These are phyloP conservation scores for Irpex sp. DNA, from an alignment of 1,284 basidiomycete species.

Conservation along the genomic window DNA sequence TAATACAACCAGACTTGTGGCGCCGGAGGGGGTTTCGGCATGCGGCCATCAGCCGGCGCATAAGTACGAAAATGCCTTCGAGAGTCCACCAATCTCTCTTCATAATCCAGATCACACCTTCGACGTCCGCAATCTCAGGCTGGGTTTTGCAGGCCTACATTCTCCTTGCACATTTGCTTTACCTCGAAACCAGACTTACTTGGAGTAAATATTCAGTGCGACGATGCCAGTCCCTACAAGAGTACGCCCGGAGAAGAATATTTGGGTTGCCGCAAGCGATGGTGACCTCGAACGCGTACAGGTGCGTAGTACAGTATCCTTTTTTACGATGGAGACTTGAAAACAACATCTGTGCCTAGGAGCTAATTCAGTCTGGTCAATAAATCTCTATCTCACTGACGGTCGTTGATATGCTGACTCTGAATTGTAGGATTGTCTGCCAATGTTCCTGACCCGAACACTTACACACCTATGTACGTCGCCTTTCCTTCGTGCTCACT, in stretches of 20 bases:
- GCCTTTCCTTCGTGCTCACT: constrained; percentile 8
- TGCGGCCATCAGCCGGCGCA: no score
- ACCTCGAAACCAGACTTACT: not conserved
- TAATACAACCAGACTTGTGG: no score
- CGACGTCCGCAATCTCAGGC: no score
- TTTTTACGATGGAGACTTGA: not conserved
- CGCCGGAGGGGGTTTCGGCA: no score
- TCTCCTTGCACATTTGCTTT: no score
- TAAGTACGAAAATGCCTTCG: no score
- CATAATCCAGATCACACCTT: no score
- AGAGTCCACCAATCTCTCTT: no score
- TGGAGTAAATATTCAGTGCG: not conserved
- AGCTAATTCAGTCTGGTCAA: constrained; percentile 8
- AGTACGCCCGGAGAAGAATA: constrained; percentile 50
- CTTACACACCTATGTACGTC: constrained; percentile 84
- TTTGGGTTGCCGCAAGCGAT: constrained; percentile 89
- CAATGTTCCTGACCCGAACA: constrained; percentile 70
- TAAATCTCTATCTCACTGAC: not conserved
- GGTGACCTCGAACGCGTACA: constrained; percentile 56
- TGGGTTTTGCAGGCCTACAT: no score
- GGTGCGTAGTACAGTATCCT: constrained; percentile 17
- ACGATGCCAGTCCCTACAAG: constrained; percentile 28
- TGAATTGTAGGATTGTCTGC: constrained; percentile 55
- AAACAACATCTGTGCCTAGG: constrained; percentile 3
- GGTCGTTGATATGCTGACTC: constrained; percentile 11